Evolutionary conservation across 2,329 filamentous ascomycete species (phyloP).

Genomic region (Didymella pinodella): DNA sequence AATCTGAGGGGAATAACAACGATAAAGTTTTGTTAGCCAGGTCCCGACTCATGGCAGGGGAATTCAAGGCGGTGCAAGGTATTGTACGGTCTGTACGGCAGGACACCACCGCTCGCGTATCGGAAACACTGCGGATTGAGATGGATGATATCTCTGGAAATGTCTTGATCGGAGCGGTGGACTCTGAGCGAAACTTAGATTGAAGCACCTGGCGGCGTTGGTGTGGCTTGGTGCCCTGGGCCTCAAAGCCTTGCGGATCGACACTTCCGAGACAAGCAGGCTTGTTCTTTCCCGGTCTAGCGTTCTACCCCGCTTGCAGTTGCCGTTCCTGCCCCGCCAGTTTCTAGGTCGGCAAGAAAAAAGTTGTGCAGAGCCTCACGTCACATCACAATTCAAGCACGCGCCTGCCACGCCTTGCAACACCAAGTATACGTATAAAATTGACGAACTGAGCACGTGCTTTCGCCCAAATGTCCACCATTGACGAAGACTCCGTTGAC

Average conservation of each 20-base stretch:
- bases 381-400: slow-evolving; percentile 16
- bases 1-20: not conserved
- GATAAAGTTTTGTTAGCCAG: not conserved
- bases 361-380: slow-evolving; percentile 22
- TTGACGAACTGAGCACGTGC: not conserved
- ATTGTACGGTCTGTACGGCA: not conserved
- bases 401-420: slow-evolving; percentile 2
- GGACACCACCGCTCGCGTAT: not conserved
- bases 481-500: slow-evolving; percentile 78
- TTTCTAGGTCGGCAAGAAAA: slow-evolving; percentile 11
- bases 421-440: not conserved
- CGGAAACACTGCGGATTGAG: not conserved
- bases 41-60: not conserved
- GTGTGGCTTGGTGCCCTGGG: not conserved
- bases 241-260: not conserved
- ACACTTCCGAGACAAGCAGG: slow-evolving; percentile 7
- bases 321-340: slow-evolving; percentile 12
- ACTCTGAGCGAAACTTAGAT: not conserved
- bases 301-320: slow-evolving; percentile 1
- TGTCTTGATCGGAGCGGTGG: not conserved
- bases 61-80: not conserved
- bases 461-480: slow-evolving; percentile 30
- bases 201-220: slow-evolving; percentile 1
- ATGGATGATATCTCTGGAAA: not conserved
- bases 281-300: not conserved